Conservation (phyloP, 1,284 basidiomycete species). For the Psilocybe mexicana region DNA sequence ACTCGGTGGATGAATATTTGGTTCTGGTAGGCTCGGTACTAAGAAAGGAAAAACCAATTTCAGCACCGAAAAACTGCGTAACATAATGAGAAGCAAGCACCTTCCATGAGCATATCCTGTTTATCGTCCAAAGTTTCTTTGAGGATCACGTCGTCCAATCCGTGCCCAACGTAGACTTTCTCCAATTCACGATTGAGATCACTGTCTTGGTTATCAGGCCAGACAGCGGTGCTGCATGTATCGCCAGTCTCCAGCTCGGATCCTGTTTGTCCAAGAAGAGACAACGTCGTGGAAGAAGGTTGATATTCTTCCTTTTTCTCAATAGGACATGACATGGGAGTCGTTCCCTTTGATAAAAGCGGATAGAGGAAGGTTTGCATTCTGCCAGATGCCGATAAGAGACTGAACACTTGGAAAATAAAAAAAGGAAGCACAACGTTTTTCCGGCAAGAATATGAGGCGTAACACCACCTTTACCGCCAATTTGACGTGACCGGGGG, state of each 20-base stretch:
- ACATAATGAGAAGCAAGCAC: constrained; percentile 10
- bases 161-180: constrained; percentile 25
- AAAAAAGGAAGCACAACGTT: constrained; percentile 24
- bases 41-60: not conserved
- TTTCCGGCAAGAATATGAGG: constrained; percentile 30
- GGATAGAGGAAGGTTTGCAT: constrained; percentile 18
- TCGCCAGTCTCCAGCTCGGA: constrained; percentile 10
- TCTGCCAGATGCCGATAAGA: constrained; percentile 6
- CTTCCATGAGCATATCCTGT: constrained; percentile 38
- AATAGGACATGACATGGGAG: not conserved
- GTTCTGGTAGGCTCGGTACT: constrained; percentile 57
- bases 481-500: constrained; percentile 27
- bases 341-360: constrained; percentile 5
- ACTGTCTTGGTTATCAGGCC: constrained; percentile 5
- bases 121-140: constrained; percentile 56
- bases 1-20: constrained; percentile 42
- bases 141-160: constrained; percentile 42
- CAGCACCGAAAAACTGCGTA: constrained; percentile 5
- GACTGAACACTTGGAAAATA: not conserved
- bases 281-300: constrained; percentile 10
- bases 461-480: constrained; percentile 26
- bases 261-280: constrained; percentile 25
- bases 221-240: no score
- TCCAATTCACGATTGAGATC: constrained; percentile 26
- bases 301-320: not conserved